These are phyloP conservation scores for Heracleum sosnowskyi DNA, from an alignment of 129 eudicot genomes.

Conservation along the genomic window DNA sequence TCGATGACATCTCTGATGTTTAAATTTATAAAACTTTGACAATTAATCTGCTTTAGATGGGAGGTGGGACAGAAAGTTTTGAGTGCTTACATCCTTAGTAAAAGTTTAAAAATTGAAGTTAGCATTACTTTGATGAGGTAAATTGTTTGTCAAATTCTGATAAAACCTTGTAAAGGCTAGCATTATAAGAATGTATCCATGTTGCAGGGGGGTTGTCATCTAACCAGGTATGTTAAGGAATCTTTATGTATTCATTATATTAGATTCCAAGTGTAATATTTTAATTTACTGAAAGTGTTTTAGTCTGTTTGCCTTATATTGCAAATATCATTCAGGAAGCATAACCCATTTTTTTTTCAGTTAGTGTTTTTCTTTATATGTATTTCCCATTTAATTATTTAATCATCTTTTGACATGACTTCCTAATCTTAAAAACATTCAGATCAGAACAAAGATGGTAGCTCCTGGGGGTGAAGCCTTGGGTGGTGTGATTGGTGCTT, in stretches of 20 bases:
- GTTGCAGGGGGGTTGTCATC: not conserved
- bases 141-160: not conserved
- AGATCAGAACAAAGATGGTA: constrained; percentile 95
- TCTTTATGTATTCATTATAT: not conserved
- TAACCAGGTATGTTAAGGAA: not conserved
- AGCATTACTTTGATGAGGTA: not conserved
- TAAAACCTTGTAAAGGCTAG: not conserved
- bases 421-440: constrained; percentile 16
- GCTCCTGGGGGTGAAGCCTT: constrained; percentile 98
- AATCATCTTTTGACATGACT: not conserved
- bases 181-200: not conserved
- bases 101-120: not conserved
- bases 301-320: not conserved
- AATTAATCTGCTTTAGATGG: not conserved
- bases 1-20: not conserved
- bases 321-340: not conserved
- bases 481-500: constrained; percentile 85
- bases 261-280: not conserved
- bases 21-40: not conserved
- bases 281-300: not conserved
- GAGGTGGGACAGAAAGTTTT: not conserved
- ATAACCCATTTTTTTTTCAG: not conserved
- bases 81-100: not conserved
- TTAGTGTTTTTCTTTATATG: not conserved
- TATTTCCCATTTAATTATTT: not conserved